Conservation (phyloP, 2,329 filamentous ascomycete species). For the Pseudogymnoascus sp. region DNA sequence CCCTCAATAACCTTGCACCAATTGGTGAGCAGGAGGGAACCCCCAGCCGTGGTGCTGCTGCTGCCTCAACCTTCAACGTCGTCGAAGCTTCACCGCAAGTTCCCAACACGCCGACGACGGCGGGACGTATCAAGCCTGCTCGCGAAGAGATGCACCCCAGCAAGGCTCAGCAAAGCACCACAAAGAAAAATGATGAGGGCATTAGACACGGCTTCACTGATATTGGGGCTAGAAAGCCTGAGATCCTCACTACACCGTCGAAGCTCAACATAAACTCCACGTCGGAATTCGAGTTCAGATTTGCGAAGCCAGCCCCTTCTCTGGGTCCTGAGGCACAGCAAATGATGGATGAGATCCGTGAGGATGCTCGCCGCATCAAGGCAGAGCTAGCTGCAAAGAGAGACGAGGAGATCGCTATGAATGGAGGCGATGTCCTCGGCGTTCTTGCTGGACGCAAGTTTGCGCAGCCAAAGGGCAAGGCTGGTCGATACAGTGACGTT, state of each 20-base stretch:
- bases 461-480: conserved; percentile 69
- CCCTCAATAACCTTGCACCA: conserved; percentile 18
- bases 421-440: conserved; percentile 36
- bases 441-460: conserved; percentile 54
- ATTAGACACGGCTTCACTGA: conserved; percentile 75
- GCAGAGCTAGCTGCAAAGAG: conserved; percentile 55
- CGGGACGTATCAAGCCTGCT: conserved; percentile 52
- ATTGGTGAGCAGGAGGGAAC: conserved; percentile 26
- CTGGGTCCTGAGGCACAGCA: conserved; percentile 53
- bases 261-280: conserved; percentile 44
- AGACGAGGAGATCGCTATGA: conserved; percentile 40
- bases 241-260: conserved; percentile 47
- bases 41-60: conserved; percentile 13
- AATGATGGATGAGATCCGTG: conserved; percentile 59
- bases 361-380: conserved; percentile 63
- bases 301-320: conserved; percentile 44
- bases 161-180: conserved; percentile 63
- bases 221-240: conserved; percentile 39
- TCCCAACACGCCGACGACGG: conserved; percentile 50
- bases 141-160: conserved; percentile 86
- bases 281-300: conserved; percentile 58
- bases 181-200: conserved; percentile 66
- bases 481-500: conserved; percentile 69
- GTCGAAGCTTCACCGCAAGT: conserved; percentile 20
- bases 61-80: conserved; percentile 18